phyloP scores from a whole-genome alignment of 495 filamentous ascomycete species.

The Melanomma pulvis-pyrius region DNA sequence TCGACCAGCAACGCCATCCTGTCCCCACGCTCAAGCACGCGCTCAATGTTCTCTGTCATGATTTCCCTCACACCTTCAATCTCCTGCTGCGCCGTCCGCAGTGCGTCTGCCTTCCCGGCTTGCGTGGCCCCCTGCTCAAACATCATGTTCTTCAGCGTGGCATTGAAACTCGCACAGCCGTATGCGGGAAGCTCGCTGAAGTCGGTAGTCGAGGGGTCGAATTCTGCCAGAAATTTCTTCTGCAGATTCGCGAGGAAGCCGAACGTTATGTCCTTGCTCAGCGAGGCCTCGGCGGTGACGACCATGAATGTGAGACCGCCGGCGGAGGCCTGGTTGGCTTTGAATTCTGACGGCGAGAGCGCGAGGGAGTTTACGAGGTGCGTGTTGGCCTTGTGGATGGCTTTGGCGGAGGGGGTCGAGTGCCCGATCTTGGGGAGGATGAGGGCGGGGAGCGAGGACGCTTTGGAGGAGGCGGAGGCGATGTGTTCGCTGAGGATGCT shows the following conservation, averaged over 20 bases:
- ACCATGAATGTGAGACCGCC: conserved; percentile 81
- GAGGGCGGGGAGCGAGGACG: conserved; percentile 83
- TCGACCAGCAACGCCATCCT: conserved; percentile 94
- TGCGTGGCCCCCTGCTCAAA: conserved; percentile 80
- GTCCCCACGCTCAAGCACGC: conserved; percentile 91
- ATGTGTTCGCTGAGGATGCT: conserved; percentile 94
- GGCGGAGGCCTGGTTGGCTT: conserved; percentile 55
- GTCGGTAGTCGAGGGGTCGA: conserved; percentile 67
- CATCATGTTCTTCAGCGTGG: conserved; percentile 74
- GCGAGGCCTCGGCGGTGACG: conserved; percentile 72
- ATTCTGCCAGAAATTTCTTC: conserved; percentile 78
- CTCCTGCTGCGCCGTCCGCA: conserved; percentile 78
- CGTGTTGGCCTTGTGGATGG: conserved; percentile 88
- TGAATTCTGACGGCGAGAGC: conserved; percentile 70
- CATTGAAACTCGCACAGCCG: conserved; percentile 85
- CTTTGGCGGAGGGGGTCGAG: conserved; percentile 69
- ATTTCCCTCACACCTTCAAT: conserved; percentile 93
- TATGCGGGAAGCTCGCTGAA: conserved; percentile 82
- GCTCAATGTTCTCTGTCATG: conserved; percentile 99
- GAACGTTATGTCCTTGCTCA: conserved; percentile 87
- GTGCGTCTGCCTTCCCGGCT: conserved; percentile 75
- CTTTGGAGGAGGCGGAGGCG: conserved; percentile 71
- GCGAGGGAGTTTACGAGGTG: conserved; percentile 97
- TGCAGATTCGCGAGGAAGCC: conserved; percentile 92
- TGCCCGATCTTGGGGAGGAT: conserved; percentile 96